phyloP scores from a whole-genome alignment of 2,329 filamentous ascomycete species.

The Aspergillus tanneri region DNA sequence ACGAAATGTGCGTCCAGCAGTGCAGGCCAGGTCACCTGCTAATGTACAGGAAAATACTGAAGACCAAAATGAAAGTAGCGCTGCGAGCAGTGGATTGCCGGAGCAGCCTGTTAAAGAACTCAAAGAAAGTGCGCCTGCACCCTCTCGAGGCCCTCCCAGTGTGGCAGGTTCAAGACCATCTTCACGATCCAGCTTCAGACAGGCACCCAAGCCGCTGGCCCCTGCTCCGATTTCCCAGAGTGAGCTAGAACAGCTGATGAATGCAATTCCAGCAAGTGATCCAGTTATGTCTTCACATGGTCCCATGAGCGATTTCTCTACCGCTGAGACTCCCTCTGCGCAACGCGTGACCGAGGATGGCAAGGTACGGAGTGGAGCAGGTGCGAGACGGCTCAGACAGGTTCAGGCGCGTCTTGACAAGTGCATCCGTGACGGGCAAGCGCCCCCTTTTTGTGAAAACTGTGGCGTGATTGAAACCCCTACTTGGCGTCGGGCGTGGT shows the following conservation, averaged over 20 bases:
- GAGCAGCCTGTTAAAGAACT: constrained; percentile 24
- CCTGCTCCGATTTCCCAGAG: constrained; percentile 39
- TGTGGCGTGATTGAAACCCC: constrained; percentile 95
- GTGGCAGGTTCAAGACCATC: constrained; percentile 36
- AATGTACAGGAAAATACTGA: constrained; percentile 22
- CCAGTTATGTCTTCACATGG: constrained; percentile 41
- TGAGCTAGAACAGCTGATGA: constrained; percentile 33
- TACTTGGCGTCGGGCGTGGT: constrained; percentile 91
- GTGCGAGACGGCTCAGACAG: constrained; percentile 65
- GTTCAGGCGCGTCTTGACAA: constrained; percentile 57
- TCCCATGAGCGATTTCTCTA: constrained; percentile 45
- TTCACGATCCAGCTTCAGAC: constrained; percentile 37
- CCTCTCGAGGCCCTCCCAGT: constrained; percentile 29
- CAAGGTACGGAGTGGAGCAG: constrained; percentile 49
- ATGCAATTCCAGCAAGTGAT: constrained; percentile 52
- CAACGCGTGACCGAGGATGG: constrained; percentile 31
- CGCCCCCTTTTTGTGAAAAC: constrained; percentile 86
- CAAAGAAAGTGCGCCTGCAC: constrained; percentile 23
- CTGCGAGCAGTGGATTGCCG: constrained; percentile 18
- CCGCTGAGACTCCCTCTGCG: constrained; percentile 40
- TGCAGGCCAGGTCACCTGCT: constrained; percentile 29
- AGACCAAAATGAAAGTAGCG: constrained; percentile 21
- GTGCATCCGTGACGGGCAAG: constrained; percentile 71
- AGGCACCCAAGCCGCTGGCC: constrained; percentile 39
- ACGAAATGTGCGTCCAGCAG: constrained; percentile 24